Percentiles rank a stretch among this genome's conserved stretches.
Conservation (phyloP, 108 stramenopile species). For the Cyclotella choctawhatcheeana region DNA sequence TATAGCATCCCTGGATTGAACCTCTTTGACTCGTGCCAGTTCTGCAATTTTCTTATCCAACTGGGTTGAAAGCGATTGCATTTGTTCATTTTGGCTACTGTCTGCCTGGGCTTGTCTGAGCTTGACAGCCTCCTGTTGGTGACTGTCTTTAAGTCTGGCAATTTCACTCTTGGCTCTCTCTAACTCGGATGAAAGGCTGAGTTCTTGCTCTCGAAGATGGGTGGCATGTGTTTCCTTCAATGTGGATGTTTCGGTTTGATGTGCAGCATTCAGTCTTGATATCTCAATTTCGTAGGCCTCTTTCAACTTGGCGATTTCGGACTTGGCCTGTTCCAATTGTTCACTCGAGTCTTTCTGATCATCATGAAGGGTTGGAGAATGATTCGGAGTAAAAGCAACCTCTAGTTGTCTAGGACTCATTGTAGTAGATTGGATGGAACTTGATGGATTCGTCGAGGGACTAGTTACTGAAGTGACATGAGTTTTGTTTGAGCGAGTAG, state of each 20-base stretch:
- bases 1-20: not conserved
- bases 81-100: not conserved
- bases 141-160: constrained; percentile 1
- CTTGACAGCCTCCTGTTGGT: not conserved
- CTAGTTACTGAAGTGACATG: constrained; percentile 1
- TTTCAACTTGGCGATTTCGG: not conserved
- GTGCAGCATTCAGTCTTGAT: not conserved
- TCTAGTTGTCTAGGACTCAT: constrained; percentile 5
- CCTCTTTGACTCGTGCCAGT: constrained; percentile 1
- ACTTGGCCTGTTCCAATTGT: constrained; percentile 8
- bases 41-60: constrained; percentile 2
- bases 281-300: not conserved
- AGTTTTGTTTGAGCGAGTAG: not conserved
- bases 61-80: constrained; percentile 7
- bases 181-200: not conserved
- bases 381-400: not conserved
- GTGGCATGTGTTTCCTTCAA: not conserved
- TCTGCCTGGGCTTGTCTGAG: not conserved
- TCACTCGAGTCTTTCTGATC: not conserved
- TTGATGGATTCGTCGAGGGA: constrained; percentile 22
- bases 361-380: not conserved
- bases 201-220: not conserved
- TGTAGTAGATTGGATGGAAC: not conserved
- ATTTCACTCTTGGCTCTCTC: constrained; percentile 1
- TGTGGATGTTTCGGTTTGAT: constrained; percentile 6